phyloP scores from a whole-genome alignment of 2,329 filamentous ascomycete genomes.

The Penicillium sp. region DNA sequence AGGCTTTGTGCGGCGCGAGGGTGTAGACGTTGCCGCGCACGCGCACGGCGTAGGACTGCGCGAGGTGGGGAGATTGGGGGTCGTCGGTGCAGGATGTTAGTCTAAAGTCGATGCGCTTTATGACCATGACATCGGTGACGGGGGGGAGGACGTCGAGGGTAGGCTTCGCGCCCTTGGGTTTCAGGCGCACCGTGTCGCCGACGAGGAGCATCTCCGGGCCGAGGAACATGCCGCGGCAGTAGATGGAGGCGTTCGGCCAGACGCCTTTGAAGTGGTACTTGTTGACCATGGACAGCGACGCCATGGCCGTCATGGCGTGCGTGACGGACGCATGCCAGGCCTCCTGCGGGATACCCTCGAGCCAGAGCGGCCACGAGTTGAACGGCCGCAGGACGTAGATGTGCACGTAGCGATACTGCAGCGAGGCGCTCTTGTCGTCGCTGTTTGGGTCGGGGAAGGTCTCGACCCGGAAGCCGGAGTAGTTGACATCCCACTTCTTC shows the following conservation, averaged over 20 bases:
- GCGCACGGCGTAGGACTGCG: conserved; percentile 44
- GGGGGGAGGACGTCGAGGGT: conserved; percentile 16
- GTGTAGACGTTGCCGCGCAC: conserved; percentile 51
- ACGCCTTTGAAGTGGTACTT: conserved; percentile 51
- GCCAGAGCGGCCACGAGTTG: conserved; percentile 49
- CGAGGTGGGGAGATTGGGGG: conserved; percentile 43
- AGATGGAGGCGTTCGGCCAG: conserved; percentile 54
- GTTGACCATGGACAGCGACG: conserved; percentile 51
- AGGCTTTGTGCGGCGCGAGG: conserved; percentile 23
- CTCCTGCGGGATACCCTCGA: conserved; percentile 38
- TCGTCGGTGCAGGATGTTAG: conserved; percentile 48
- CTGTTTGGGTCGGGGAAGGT: conserved; percentile 51
- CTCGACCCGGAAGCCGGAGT: conserved; percentile 56
- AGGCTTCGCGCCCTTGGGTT: conserved; percentile 26
- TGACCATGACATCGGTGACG: conserved; percentile 51
- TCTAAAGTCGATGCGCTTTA: conserved; percentile 51
- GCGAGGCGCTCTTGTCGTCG: conserved; percentile 48
- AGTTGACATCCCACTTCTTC: conserved; percentile 43
- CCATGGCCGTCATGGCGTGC: conserved; percentile 51
- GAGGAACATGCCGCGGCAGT: conserved; percentile 52
- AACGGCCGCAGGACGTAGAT: conserved; percentile 55
- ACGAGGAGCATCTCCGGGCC: conserved; percentile 53
- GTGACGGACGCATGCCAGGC: conserved; percentile 52
- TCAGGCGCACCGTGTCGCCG: conserved; percentile 54
- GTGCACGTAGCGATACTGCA: conserved; percentile 54